Base-by-base conservation (phyloP, 164 flowering plant genomes). In the Paratinospora sagittata region DNA sequence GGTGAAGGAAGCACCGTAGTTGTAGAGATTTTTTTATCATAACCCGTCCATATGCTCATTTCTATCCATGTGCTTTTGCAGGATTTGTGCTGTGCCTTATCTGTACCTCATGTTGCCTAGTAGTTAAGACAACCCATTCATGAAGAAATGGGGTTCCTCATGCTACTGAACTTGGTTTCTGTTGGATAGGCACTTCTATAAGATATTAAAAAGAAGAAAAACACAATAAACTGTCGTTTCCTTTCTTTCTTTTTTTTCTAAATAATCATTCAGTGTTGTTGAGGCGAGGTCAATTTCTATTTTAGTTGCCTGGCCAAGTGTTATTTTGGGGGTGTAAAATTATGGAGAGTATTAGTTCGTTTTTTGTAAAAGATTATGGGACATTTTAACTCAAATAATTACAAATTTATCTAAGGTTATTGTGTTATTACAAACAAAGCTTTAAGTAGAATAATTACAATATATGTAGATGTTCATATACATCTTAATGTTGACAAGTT, bases 1-100 rank as follows among this genome's bases (percentile, higher is more conserved):
- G 81, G 79, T 75, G 58, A 76, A n/a, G n/a, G n/a, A n/a, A 78
- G 37, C 2, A 47, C 70, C 41, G 3, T 65, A n/a, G 26, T 11
- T 45, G 21, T 33, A 60, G 1, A n/a, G 26, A 17, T 33, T 8
- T 39, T 65, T 68, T 17, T 30, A 49, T 10, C 37, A 21, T 27
- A 39, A 19, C 16, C 16, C 45, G 13, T 64, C 63, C 1, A 37
- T 66, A 16, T 61, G 63, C 69, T 58, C 30, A 74, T 14, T 6
- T 60, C 21, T 19, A 37, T 39, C 6, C 64, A 16, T 70, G 5
- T 75, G 10, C 1, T 61, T 57, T 62, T 76, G 67, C 78, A 78
- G 77, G 77, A 41, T 55, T 27, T 36, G 23, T 17, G 36, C 43
- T 71, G 60, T 26, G 23, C 63, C 61, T 45, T 62, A 34, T 37